These are phyloP conservation scores for Fonsecaea erecta DNA, from an alignment of 2,329 filamentous ascomycete species.

Conservation along the genomic window DNA sequence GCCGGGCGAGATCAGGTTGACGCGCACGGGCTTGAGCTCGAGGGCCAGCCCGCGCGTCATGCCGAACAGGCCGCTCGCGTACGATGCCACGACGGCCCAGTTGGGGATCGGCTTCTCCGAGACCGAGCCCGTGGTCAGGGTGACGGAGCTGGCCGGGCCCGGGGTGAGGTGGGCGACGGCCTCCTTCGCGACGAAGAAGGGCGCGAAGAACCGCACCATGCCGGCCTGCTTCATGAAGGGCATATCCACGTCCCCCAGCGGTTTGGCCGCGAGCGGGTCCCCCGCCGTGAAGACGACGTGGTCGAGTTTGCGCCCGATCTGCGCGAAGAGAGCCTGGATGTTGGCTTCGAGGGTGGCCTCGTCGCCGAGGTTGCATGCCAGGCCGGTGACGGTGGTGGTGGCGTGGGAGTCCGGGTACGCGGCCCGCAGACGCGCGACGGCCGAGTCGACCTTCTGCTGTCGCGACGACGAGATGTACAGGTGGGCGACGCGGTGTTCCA, in stretches of 20 bases:
- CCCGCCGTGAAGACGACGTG: constrained; percentile 60
- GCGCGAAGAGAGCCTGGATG: constrained; percentile 46
- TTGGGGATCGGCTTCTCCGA: constrained; percentile 44
- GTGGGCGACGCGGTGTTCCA: constrained; percentile 53
- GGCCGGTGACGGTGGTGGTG: constrained; percentile 46
- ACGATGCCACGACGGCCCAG: constrained; percentile 42
- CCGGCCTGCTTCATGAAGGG: constrained; percentile 37
- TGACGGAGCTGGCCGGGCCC: constrained; percentile 45
- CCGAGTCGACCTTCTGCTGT: constrained; percentile 43
- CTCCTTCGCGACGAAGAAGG: constrained; percentile 50
- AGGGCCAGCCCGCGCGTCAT: constrained; percentile 47
- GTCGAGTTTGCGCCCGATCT: constrained; percentile 45
- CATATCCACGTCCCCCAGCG: constrained; percentile 40
- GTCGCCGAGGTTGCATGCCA: constrained; percentile 52
- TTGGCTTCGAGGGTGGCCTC: constrained; percentile 51
- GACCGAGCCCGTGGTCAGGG: constrained; percentile 48
- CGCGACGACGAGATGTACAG: constrained; percentile 55
- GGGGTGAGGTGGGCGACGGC: constrained; percentile 30
- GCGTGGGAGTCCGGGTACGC: constrained; percentile 47
- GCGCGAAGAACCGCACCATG: constrained; percentile 46
- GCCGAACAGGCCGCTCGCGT: constrained; percentile 41
- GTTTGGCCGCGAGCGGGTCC: constrained; percentile 40
- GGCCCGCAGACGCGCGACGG: constrained; percentile 48
- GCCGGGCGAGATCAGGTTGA: constrained; percentile 51
- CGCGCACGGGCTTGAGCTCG: constrained; percentile 50